phyloP scores from a whole-genome alignment of 768 basidiomycete genomes.

The Kwoniella pini region DNA sequence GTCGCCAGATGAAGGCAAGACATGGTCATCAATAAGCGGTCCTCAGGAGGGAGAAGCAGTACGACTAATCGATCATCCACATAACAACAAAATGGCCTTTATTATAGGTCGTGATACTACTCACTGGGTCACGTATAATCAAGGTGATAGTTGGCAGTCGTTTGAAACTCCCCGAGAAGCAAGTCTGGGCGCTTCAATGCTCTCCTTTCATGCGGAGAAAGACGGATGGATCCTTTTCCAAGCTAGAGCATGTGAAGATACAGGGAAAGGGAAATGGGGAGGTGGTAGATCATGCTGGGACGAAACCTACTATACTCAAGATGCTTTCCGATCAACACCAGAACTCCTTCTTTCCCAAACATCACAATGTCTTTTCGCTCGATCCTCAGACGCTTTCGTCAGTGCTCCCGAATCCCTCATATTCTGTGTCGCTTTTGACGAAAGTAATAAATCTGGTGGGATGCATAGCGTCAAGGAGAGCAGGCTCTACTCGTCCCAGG shows the following conservation, averaged over 20 bases:
- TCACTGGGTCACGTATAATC: slow-evolving; percentile 86
- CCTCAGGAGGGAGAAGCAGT: slow-evolving; percentile 63
- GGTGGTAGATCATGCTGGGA: slow-evolving; percentile 53
- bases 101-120: slow-evolving; percentile 70
- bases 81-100: slow-evolving; percentile 79
- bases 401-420: slow-evolving; percentile 72
- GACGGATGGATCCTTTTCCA: slow-evolving; percentile 57
- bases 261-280: slow-evolving; percentile 50
- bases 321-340: slow-evolving; percentile 70
- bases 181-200: slow-evolving; percentile 59
- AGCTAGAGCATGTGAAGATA: slow-evolving; percentile 49
- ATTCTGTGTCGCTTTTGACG: slow-evolving; percentile 87
- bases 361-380: slow-evolving; percentile 81
- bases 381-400: slow-evolving; percentile 79
- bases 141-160: slow-evolving; percentile 80
- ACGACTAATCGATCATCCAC: slow-evolving; percentile 84
- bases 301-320: slow-evolving; percentile 85
- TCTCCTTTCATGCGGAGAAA: slow-evolving; percentile 83
- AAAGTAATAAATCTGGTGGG: slow-evolving; percentile 50
- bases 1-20: slow-evolving; percentile 84
- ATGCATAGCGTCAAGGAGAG: slow-evolving; percentile 61
- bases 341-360: slow-evolving; percentile 69
- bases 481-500: slow-evolving; percentile 76
- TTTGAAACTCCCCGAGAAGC: slow-evolving; percentile 66
- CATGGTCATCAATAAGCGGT: slow-evolving; percentile 62